A percentile compares a stretch with the other conserved stretches of the same genome.
Evolutionary conservation across 108 stramenopile species (phyloP).

Genomic region (Cyclotella baltica): DNA sequence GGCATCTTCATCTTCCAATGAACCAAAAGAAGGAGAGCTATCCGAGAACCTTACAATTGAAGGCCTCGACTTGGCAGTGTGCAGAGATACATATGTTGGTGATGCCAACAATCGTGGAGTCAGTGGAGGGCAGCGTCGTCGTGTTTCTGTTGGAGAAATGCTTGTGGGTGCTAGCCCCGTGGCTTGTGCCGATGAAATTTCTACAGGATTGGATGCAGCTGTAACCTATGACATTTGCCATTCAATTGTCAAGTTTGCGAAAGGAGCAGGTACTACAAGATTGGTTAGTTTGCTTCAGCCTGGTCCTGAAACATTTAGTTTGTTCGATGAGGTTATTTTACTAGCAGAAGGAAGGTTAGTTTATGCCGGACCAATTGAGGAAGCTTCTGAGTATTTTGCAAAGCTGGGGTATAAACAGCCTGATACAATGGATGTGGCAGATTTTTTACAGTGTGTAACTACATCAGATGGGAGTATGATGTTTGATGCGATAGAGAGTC

Average conservation of each 20-base stretch:
- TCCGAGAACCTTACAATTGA: constrained; percentile 62
- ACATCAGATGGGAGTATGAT: constrained; percentile 54
- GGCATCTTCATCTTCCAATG: background rate
- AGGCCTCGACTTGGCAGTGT: constrained; percentile 69
- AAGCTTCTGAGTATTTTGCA: constrained; percentile 79
- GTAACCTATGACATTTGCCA: constrained; percentile 74
- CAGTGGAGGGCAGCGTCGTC: constrained; percentile 76
- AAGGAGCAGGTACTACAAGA: constrained; percentile 56
- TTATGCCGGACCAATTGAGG: constrained; percentile 85
- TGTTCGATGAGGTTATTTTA: constrained; percentile 80
- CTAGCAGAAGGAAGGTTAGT: constrained; percentile 81
- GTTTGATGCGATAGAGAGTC: constrained; percentile 37
- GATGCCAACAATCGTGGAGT: constrained; percentile 82
- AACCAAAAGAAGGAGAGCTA: constrained; percentile 14
- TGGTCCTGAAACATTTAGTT: constrained; percentile 90
- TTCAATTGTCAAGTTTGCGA: constrained; percentile 54
- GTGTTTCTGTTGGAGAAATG: constrained; percentile 91
- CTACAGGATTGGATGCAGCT: constrained; percentile 85
- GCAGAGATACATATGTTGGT: constrained; percentile 86
- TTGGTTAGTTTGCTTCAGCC: constrained; percentile 93
- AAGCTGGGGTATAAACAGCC: constrained; percentile 73
- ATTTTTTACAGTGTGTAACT: constrained; percentile 79
- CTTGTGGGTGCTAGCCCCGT: constrained; percentile 65
- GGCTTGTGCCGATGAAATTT: constrained; percentile 89
- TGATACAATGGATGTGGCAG: constrained; percentile 79